A percentile compares a stretch with the other conserved stretches of the same genome.
These are phyloP conservation scores for Amphibolis antarctica DNA, from an alignment of 106 monocot genomes.

Conservation along the genomic window DNA sequence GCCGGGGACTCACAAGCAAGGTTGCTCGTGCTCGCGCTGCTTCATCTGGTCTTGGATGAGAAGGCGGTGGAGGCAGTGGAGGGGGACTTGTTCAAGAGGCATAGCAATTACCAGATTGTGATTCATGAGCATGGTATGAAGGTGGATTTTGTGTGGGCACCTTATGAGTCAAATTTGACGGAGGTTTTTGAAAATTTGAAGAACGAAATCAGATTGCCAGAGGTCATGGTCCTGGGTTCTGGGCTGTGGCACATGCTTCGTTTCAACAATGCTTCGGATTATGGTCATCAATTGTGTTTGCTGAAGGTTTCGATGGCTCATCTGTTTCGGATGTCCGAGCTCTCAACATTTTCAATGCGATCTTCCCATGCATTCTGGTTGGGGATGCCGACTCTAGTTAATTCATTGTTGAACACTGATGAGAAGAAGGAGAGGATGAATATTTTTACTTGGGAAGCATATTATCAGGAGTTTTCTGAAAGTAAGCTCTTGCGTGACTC, in stretches of 20 bases:
- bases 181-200: slow-evolving; percentile 12
- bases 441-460: slow-evolving; percentile 17
- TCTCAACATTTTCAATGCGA: too few species aligned
- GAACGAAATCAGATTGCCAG: slow-evolving; percentile 9
- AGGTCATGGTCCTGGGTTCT: slow-evolving; percentile 40
- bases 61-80: slow-evolving; percentile 22
- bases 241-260: slow-evolving; percentile 99
- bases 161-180: slow-evolving; percentile 61
- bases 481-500: slow-evolving; percentile 33
- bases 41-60: slow-evolving; percentile 23
- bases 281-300: slow-evolving; percentile 24
- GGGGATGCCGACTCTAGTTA: slow-evolving; percentile 63
- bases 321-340: neutral
- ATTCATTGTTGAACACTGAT: slow-evolving; percentile 50
- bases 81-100: slow-evolving; percentile 70
- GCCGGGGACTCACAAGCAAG: slow-evolving; percentile 89
- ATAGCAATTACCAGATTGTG: slow-evolving; percentile 54
- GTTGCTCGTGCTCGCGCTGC: slow-evolving; percentile 43
- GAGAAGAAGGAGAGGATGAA: slow-evolving; percentile 74
- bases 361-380: slow-evolving; percentile 70
- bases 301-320: slow-evolving; percentile 8
- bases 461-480: slow-evolving; percentile 27
- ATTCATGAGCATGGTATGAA: slow-evolving; percentile 25
- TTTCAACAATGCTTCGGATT: slow-evolving; percentile 34
- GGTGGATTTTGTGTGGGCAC: slow-evolving; percentile 81